Conservation (phyloP, 805 yeast species). For the Ascoidea asiatica region DNA sequence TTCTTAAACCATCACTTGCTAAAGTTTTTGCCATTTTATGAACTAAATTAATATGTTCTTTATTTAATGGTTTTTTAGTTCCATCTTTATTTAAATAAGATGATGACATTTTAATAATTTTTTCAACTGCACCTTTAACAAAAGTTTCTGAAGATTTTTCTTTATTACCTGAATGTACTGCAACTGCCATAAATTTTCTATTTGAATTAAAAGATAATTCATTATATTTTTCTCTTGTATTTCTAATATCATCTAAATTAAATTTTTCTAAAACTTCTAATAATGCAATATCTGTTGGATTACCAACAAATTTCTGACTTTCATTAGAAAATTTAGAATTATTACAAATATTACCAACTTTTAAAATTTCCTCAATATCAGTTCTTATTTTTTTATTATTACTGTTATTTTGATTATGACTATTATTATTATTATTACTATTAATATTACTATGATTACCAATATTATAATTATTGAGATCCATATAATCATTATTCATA, state of each 20-base stretch:
- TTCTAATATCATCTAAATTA: slow-evolving; percentile 60
- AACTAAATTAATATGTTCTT: slow-evolving; percentile 32
- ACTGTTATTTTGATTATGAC: slow-evolving; percentile 13
- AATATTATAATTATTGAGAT: not conserved
- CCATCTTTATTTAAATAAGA: not conserved
- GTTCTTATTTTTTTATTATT: no score
- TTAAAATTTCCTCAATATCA: slow-evolving; percentile 43
- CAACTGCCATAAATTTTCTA: slow-evolving; percentile 86
- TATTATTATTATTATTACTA: not conserved
- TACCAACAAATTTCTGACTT: slow-evolving; percentile 52
- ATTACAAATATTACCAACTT: slow-evolving; percentile 62
- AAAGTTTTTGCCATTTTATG: slow-evolving; percentile 43
- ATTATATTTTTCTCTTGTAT: slow-evolving; percentile 38
- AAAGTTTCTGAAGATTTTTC: slow-evolving; percentile 37
- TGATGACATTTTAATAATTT: slow-evolving; percentile 31
- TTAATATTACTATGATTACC: not conserved
- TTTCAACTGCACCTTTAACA: slow-evolving; percentile 89
- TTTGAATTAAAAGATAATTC: slow-evolving; percentile 80
- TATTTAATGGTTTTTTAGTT: slow-evolving; percentile 33
- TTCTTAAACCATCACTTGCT: slow-evolving; percentile 79
- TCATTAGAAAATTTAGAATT: slow-evolving; percentile 60
- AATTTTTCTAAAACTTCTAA: slow-evolving; percentile 61
- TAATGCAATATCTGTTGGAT: slow-evolving; percentile 90
- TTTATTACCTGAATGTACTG: slow-evolving; percentile 41
- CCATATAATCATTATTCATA: slow-evolving; percentile 15